These are phyloP conservation scores for Glomus cerebriforme DNA, from an alignment of 192 early-diverging fungal species.

Conservation along the genomic window DNA sequence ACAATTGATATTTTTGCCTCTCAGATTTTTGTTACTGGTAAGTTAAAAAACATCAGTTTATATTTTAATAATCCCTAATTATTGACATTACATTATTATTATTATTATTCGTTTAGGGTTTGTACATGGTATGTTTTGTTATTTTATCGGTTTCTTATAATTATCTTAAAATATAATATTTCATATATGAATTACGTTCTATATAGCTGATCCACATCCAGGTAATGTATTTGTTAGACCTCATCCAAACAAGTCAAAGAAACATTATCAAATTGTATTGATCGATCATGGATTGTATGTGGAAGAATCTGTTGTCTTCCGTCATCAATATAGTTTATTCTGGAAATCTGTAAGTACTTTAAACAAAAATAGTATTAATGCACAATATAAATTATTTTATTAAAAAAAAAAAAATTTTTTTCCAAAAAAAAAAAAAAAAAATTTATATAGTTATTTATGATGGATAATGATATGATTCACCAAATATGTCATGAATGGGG, in stretches of 20 bases:
- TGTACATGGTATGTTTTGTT: slow-evolving; percentile 65
- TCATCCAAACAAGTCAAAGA: slow-evolving; percentile 54
- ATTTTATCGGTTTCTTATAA: background rate
- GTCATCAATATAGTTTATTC: slow-evolving; percentile 76
- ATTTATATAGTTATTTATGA: slow-evolving; percentile 19
- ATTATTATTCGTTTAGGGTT: slow-evolving; percentile 50
- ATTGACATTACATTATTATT: background rate
- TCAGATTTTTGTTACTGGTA: slow-evolving; percentile 78
- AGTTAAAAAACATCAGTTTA: background rate
- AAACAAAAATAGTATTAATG: background rate
- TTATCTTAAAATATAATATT: too few relatives aligned
- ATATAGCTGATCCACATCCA: slow-evolving; percentile 71
- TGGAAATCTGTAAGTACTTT: slow-evolving; percentile 80
- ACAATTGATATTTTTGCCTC: slow-evolving; percentile 80
- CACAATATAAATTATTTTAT: background rate
- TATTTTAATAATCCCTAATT: background rate
- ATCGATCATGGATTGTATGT: slow-evolving; percentile 95
- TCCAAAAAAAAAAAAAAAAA: background rate
- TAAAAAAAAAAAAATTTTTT: too few relatives aligned
- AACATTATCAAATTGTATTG: slow-evolving; percentile 69
- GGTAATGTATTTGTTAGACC: slow-evolving; percentile 80
- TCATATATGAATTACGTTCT: too few relatives aligned
- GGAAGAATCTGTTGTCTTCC: slow-evolving; percentile 68
- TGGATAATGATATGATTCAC: slow-evolving; percentile 64
- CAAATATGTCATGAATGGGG: slow-evolving; percentile 77